Base-by-base conservation (phyloP, 768 basidiomycete species). In the Tylopilus plumbeoviolaceoides region DNA sequence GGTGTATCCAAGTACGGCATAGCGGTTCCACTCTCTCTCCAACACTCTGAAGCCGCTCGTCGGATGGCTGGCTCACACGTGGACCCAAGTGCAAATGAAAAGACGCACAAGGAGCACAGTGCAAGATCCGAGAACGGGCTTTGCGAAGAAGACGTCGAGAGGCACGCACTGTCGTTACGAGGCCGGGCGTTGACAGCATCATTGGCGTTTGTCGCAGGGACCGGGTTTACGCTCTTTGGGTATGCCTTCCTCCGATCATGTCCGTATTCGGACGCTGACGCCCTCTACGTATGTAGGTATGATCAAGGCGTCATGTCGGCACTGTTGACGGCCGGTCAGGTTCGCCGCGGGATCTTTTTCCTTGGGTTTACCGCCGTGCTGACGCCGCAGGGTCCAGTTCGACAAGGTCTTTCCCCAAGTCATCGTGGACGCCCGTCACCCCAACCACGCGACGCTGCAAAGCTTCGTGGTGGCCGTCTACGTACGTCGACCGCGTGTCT, bases 261-360 rank as follows among this genome's bases (percentile, higher is more conserved):
- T 33, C 14, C 30, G 30, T 11, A 30, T 30, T 52, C 20, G 20
- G 50, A 49, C 21, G 28, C 20, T 15, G 12, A 20, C 47, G 23
- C 0, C 3, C 21, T 36, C 44, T 23, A n/a, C n/a, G n/a, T n/a
- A n/a, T n/a, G n/a, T n/a, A 82, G 81, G 25, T 85, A 84, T 67
- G 84, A 85, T 59, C 85, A 85, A 62, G 84, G 83, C 40, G 84
- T 85, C 30, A 83, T 86, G 83, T 79, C 78, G n/a, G 81, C 83
- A 17, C 70, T 85, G 20, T 66, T 86, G 45, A 83, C 78, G 5
- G 77, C 84, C 0, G 69, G 70, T 43, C 76, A 80, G 70, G 79
- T 80, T 51, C 20, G 49, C 21, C 33, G 35, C 30, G 10, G 28
- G 6, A 5, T 11, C 14, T 15, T 11, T 4, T 48, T 48, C 36